Conservation (phyloP, 2,329 filamentous ascomycete genomes). For the Fusarium sp. region DNA sequence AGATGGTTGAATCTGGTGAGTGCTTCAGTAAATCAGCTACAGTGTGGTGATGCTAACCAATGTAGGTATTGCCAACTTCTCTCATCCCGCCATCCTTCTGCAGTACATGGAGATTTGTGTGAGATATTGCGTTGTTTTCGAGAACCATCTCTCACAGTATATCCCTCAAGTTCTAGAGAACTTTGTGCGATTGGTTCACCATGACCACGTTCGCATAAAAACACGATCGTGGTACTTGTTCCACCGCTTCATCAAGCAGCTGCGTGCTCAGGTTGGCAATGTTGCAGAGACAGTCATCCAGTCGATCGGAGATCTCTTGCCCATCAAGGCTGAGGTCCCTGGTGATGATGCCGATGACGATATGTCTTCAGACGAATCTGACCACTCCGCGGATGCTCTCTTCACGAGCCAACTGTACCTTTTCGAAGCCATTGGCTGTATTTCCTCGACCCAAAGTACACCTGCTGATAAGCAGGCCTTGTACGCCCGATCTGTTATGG, state of each 20-base stretch:
- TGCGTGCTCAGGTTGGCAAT: constrained; percentile 84
- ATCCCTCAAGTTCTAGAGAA: constrained; percentile 90
- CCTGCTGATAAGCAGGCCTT: constrained; percentile 86
- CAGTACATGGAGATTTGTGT: constrained; percentile 99
- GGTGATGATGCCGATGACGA: constrained; percentile 83
- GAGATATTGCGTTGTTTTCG: constrained; percentile 92
- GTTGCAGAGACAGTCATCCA: constrained; percentile 92
- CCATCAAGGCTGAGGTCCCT: constrained; percentile 89
- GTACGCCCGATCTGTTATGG: constrained; percentile 88
- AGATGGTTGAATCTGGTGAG: constrained; percentile 92
- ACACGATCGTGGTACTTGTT: constrained; percentile 97
- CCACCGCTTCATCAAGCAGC: constrained; percentile 88
- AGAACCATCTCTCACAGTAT: constrained; percentile 76
- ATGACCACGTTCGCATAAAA: constrained; percentile 85
- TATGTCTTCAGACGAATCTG: constrained; percentile 93
- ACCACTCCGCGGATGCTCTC: constrained; percentile 87
- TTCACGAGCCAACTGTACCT: constrained; percentile 93
- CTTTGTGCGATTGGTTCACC: constrained; percentile 91
- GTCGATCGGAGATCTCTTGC: constrained; percentile 86
- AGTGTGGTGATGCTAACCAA: constrained; percentile 16
- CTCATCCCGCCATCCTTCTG: constrained; percentile 89
- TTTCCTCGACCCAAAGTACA: constrained; percentile 83
- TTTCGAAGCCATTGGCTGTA: constrained; percentile 93
- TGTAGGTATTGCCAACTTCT: constrained; percentile 82
- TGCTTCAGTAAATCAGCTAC: constrained; percentile 8